These are phyloP conservation scores for Afroboletus lepidellus DNA, from an alignment of 1,284 basidiomycete species.

Conservation along the genomic window DNA sequence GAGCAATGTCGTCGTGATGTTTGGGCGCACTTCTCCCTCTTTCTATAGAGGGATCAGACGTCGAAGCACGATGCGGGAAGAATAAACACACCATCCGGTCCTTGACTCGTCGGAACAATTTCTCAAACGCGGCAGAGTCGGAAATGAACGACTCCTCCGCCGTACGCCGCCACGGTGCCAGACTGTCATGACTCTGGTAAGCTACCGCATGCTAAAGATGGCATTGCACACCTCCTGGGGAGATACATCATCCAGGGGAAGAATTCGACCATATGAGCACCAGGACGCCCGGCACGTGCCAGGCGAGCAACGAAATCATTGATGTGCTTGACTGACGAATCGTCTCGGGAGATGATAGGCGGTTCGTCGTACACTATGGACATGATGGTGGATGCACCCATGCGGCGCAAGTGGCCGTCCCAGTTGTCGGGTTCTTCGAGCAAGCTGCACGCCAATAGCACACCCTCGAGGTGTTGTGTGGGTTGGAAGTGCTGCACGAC, in stretches of 20 bases:
- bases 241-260: conserved; percentile 13
- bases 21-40: background rate
- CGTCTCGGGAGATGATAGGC: conserved; percentile 3
- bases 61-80: too few relatives aligned
- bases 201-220: background rate
- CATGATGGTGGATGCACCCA: conserved; percentile 2
- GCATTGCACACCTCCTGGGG: background rate
- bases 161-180: conserved; percentile 3
- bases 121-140: conserved; percentile 2
- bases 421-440: conserved; percentile 10
- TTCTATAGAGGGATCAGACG: conserved; percentile 4
- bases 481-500: conserved; percentile 1
- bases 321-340: background rate
- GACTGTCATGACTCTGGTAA: background rate
- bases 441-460: conserved; percentile 8
- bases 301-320: conserved; percentile 3
- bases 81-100: background rate
- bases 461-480: conserved; percentile 6
- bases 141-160: background rate
- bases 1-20: background rate
- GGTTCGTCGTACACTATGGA: conserved; percentile 8
- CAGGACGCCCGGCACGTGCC: conserved; percentile 3
- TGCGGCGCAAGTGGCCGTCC: conserved; percentile 9
- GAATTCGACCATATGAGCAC: conserved; percentile 10
- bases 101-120: background rate